phyloP scores from a whole-genome alignment of 1,284 basidiomycete species.

The Moesziomyces sp. region DNA sequence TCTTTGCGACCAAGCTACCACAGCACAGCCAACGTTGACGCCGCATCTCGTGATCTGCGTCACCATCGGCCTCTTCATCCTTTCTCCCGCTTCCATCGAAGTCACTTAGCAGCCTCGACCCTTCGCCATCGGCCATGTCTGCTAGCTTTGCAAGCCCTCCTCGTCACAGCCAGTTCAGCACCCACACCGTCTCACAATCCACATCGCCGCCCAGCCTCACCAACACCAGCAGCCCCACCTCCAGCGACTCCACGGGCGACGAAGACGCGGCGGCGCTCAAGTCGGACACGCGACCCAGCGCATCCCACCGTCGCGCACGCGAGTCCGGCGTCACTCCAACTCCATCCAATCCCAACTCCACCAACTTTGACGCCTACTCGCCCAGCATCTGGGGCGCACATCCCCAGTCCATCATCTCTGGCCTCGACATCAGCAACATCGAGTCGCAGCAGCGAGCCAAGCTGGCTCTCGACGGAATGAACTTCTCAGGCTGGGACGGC shows the following conservation, averaged over 20 bases:
- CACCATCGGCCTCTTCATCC: too few species aligned
- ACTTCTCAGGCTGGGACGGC: conserved; percentile 39
- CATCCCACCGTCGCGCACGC: conserved; percentile 16
- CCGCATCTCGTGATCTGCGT: too few species aligned
- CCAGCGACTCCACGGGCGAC: conserved; percentile 47
- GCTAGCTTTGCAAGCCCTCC: conserved; percentile 23
- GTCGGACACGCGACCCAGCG: conserved; percentile 8
- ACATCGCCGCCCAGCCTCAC: conserved; percentile 45
- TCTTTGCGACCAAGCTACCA: too few species aligned
- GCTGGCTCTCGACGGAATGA: conserved; percentile 28
- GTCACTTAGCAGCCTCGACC: not conserved
- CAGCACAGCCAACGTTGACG: too few species aligned
- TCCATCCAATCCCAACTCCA: not conserved
- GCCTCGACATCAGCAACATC: conserved; percentile 15
- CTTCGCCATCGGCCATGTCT: conserved; percentile 30
- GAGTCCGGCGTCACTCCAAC: conserved; percentile 5
- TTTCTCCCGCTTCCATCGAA: not conserved
- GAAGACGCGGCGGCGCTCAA: conserved; percentile 25
- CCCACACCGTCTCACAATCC: conserved; percentile 9
- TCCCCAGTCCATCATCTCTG: conserved; percentile 14
- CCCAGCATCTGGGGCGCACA: conserved; percentile 42
- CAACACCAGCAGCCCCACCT: conserved; percentile 39
- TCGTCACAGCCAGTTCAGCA: conserved; percentile 11
- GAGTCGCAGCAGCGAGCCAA: conserved; percentile 9
- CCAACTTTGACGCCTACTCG: conserved; percentile 15